phyloP scores from a whole-genome alignment of 2,329 filamentous ascomycete species.

The Trichoderma atrobrunneum region DNA sequence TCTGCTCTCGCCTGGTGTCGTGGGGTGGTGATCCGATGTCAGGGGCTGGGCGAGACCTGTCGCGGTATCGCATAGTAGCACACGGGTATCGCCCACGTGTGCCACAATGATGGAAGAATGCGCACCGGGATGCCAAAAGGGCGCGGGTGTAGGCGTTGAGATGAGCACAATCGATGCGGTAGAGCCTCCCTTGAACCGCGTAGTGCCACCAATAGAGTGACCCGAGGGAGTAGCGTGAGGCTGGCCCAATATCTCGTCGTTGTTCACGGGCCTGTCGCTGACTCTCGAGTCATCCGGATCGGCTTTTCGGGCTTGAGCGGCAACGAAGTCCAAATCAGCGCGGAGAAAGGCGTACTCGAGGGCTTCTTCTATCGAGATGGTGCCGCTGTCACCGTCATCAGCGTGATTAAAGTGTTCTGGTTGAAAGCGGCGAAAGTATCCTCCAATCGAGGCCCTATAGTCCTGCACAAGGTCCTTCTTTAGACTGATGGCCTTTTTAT shows the following conservation, averaged over 20 bases:
- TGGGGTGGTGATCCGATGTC: conserved; percentile 90
- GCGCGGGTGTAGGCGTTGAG: conserved; percentile 84
- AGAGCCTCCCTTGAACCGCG: conserved; percentile 87
- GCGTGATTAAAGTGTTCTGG: conserved; percentile 68
- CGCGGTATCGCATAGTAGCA: conserved; percentile 82
- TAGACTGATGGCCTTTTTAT: conserved; percentile 62
- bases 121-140: conserved; percentile 91
- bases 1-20: conserved; percentile 77
- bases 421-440: conserved; percentile 89
- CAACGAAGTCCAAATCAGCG: conserved; percentile 90
- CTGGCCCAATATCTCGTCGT: conserved; percentile 74
- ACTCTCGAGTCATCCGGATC: conserved; percentile 67
- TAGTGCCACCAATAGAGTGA: conserved; percentile 67
- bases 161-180: conserved; percentile 89
- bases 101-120: conserved; percentile 81
- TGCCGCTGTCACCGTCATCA: conserved; percentile 29
- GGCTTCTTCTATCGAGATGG: conserved; percentile 67
- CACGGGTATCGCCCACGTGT: conserved; percentile 90
- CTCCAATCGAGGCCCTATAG: conserved; percentile 83
- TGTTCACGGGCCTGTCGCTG: conserved; percentile 76
- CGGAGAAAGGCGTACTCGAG: conserved; percentile 91
- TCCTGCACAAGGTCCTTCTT: conserved; percentile 69
- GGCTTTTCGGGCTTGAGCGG: conserved; percentile 81
- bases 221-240: conserved; percentile 54
- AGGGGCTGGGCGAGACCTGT: conserved; percentile 77